These are phyloP conservation scores for Tillandsia fasciculata DNA, from an alignment of 176 grass and related monocot species.

Conservation along the genomic window DNA sequence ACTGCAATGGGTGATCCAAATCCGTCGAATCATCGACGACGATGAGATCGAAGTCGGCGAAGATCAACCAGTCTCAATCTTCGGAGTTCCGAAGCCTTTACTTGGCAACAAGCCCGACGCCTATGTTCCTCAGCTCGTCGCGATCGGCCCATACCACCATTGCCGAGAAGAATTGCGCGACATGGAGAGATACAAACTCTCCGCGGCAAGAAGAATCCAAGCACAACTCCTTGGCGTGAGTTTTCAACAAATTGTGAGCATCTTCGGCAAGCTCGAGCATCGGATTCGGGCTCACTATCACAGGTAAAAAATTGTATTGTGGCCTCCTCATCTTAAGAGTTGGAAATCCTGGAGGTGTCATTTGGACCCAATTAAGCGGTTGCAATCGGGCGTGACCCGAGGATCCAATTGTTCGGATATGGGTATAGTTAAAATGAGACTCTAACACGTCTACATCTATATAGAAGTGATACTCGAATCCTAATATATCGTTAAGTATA, in stretches of 20 bases:
- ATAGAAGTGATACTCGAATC: no score
- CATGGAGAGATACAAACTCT: conserved; percentile 87
- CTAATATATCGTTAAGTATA: no score
- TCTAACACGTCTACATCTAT: no score
- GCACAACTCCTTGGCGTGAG: conserved; percentile 23
- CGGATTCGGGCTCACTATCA: conserved; percentile 68
- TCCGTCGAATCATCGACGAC: conserved; percentile 34
- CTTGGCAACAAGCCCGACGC: conserved; percentile 44
- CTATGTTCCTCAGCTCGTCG: conserved; percentile 52
- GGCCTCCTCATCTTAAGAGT: no score
- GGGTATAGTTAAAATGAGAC: no score
- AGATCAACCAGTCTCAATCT: conserved; percentile 43
- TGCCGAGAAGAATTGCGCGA: conserved; percentile 37
- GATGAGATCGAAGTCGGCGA: conserved; percentile 40
- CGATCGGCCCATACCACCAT: conserved; percentile 80
- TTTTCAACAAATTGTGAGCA: conserved; percentile 38
- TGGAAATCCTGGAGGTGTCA: no score
- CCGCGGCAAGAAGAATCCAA: conserved; percentile 37
- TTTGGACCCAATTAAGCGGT: no score
- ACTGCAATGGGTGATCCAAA: conserved; percentile 47
- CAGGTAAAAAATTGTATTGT: conserved; percentile 23
- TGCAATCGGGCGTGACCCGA: no score
- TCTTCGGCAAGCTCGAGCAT: conserved; percentile 37
- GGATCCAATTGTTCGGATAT: no score
- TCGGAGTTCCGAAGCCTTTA: conserved; percentile 53